Conservation (phyloP, 441 rosid species). For the Lepidium campestre region DNA sequence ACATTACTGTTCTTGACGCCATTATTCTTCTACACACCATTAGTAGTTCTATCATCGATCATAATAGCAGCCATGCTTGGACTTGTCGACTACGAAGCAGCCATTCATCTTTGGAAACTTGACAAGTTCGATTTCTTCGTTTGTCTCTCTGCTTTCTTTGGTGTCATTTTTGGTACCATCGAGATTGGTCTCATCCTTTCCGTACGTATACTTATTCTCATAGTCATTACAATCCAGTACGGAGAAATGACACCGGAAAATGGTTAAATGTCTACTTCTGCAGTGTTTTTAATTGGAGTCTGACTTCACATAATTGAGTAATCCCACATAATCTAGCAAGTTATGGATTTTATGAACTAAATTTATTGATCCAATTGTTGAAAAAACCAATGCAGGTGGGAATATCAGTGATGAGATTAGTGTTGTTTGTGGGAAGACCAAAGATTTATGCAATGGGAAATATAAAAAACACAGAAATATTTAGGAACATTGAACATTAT, state of each 20-base stretch:
- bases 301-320: too few species aligned
- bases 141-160: constrained; percentile 40
- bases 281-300: too few species aligned
- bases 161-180: constrained; percentile 45
- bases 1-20: constrained; percentile 49
- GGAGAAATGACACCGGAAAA: too few species aligned
- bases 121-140: constrained; percentile 53
- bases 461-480: constrained; percentile 39
- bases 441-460: constrained; percentile 42
- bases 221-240: too few species aligned
- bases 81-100: constrained; percentile 48
- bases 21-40: constrained; percentile 48
- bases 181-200: constrained; percentile 45
- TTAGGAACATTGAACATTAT: constrained; percentile 45
- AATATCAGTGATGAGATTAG: constrained; percentile 39
- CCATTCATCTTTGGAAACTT: constrained; percentile 40
- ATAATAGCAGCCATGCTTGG: constrained; percentile 48
- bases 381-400: too few species aligned
- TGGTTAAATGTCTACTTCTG: too few species aligned
- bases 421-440: constrained; percentile 47
- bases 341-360: too few species aligned
- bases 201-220: too few species aligned
- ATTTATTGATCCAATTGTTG: too few species aligned
- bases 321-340: too few species aligned
- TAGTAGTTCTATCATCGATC: constrained; percentile 51